phyloP scores from a whole-genome alignment of 495 filamentous ascomycete genomes.

The Trichocladium uniseriatum region DNA sequence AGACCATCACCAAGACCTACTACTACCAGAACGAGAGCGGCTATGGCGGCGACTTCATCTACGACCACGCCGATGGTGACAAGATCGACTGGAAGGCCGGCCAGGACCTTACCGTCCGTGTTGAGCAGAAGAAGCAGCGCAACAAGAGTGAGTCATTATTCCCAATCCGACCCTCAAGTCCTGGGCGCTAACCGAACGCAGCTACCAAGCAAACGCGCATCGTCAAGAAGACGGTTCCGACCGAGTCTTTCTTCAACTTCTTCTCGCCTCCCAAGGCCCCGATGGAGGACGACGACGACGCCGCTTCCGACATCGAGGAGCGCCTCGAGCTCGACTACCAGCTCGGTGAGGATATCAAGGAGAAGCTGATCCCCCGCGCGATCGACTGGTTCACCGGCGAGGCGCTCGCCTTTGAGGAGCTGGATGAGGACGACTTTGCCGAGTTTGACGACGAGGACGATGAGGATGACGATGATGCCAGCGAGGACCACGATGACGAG shows the following conservation, averaged over 20 bases:
- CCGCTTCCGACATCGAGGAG: constrained; percentile 86
- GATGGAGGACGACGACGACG: constrained; percentile 64
- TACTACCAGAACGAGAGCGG: constrained; percentile 99
- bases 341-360: constrained; percentile 98
- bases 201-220: constrained; percentile 98
- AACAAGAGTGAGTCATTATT: constrained; percentile 84
- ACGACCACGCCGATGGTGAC: constrained; percentile 95
- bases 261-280: constrained; percentile 92
- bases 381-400: constrained; percentile 99
- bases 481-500: constrained; percentile 76
- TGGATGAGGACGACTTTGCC: constrained; percentile 81
- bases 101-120: constrained; percentile 84
- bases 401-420: constrained; percentile 91
- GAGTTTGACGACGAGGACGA: constrained; percentile 92
- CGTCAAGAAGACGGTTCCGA: constrained; percentile 97
- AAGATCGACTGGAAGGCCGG: constrained; percentile 95
- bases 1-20: constrained; percentile 95
- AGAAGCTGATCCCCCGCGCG: constrained; percentile 97
- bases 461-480: constrained; percentile 62
- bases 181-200: constrained; percentile 35
- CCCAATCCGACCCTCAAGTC: background rate
- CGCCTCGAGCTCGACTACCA: constrained; percentile 98
- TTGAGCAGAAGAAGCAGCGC: constrained; percentile 98
- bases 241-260: constrained; percentile 99
- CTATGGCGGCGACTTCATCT: constrained; percentile 98